Percentiles rank a stretch among this genome's conserved stretches.
Conservation (phyloP, 1,139 yeast genomes). For the Citeromyces hawaiiensis region DNA sequence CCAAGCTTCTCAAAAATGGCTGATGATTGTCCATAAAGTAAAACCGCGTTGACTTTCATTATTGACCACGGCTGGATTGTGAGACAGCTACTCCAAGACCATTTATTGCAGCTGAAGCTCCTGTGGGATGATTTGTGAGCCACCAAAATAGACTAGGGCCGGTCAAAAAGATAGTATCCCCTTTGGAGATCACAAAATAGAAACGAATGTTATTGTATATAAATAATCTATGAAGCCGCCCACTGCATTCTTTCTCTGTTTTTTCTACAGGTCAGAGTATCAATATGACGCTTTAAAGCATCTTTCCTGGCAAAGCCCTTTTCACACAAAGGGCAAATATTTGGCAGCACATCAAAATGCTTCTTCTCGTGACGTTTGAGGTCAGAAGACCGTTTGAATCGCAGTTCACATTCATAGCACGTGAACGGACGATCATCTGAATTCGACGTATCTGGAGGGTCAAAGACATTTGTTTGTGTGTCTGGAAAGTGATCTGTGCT, state of each 20-base stretch:
- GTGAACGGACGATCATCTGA: constrained; percentile 14
- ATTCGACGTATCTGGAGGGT: constrained; percentile 5
- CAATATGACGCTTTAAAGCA: constrained; percentile 61
- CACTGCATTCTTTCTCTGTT: constrained; percentile 34
- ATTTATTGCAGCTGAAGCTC: too few species aligned
- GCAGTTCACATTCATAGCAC: constrained; percentile 36
- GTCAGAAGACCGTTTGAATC: constrained; percentile 51
- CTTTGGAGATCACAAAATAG: too few species aligned
- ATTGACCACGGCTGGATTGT: too few species aligned
- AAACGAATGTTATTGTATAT: too few species aligned
- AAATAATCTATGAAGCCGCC: too few species aligned
- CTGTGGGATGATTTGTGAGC: too few species aligned
- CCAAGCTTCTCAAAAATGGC: too few species aligned
- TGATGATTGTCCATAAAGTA: too few species aligned
- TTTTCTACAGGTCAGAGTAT: constrained; percentile 60
- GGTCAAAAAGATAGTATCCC: too few species aligned
- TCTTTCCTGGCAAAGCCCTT: constrained; percentile 77
- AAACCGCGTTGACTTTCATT: too few species aligned
- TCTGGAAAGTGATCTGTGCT: neutral
- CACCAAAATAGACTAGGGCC: too few species aligned
- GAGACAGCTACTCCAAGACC: too few species aligned
- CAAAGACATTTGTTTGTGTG: constrained; percentile 2
- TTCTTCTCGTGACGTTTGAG: constrained; percentile 46
- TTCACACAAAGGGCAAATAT: constrained; percentile 62
- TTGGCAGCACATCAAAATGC: constrained; percentile 36